These are phyloP conservation scores for Priceomyces haplophilus DNA, from an alignment of 805 yeast species.

Conservation along the genomic window DNA sequence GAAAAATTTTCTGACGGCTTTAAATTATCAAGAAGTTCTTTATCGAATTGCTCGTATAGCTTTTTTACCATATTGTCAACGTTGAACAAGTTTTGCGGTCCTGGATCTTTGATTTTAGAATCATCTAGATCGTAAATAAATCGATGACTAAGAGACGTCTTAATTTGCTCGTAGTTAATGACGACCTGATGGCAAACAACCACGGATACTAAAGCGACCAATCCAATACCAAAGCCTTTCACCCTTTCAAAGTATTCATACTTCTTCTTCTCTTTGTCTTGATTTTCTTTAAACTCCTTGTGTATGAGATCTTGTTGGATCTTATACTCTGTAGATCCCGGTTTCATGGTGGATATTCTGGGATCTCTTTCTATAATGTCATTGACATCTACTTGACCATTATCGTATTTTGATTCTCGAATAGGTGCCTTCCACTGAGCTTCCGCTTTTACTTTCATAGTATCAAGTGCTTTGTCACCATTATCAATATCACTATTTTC, in stretches of 20 bases:
- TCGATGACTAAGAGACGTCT: slow-evolving; percentile 29
- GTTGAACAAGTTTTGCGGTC: slow-evolving; percentile 27
- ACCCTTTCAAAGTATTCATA: slow-evolving; percentile 43
- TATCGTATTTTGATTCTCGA: slow-evolving; percentile 10
- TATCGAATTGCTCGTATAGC: slow-evolving; percentile 22
- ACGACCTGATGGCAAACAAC: slow-evolving; percentile 40
- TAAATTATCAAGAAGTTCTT: slow-evolving; percentile 16
- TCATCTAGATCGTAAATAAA: slow-evolving; percentile 37
- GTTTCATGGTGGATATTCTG: slow-evolving; percentile 22
- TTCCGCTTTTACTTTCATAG: slow-evolving; percentile 3
- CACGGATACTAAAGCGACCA: slow-evolving; percentile 35
- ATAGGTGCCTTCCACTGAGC: slow-evolving; percentile 7
- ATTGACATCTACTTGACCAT: slow-evolving; percentile 18
- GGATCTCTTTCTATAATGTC: slow-evolving; percentile 30
- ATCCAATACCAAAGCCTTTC: slow-evolving; percentile 45
- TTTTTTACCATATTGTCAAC: slow-evolving; percentile 24
- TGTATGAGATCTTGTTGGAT: slow-evolving; percentile 27
- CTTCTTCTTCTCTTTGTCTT: slow-evolving; percentile 24
- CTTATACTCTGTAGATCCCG: slow-evolving; percentile 37
- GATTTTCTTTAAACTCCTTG: slow-evolving; percentile 23
- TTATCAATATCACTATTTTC: slow-evolving; percentile 9
- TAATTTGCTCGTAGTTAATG: slow-evolving; percentile 42
- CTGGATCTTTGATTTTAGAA: slow-evolving; percentile 31
- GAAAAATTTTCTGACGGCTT: slow-evolving; percentile 22
- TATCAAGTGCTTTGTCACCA: slow-evolving; percentile 11